Conservation (phyloP, 371 early-diverging fungal species). For the Cokeromyces recurvatus region DNA sequence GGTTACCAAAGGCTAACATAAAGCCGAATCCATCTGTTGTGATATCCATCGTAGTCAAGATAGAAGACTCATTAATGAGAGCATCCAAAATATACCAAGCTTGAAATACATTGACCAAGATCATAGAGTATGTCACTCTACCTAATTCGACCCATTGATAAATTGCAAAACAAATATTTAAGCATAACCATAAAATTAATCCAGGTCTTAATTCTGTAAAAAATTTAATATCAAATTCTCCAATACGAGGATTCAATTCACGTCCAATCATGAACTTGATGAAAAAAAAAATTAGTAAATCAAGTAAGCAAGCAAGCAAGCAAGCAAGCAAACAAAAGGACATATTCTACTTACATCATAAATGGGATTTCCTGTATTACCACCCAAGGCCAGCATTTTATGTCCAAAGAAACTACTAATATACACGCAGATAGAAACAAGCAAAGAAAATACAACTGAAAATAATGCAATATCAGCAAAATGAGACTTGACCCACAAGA, state of each 20-base stretch:
- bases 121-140: slow-evolving; percentile 74
- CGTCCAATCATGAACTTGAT: slow-evolving; percentile 74
- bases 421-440: slow-evolving; percentile 69
- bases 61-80: slow-evolving; percentile 71
- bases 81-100: slow-evolving; percentile 84
- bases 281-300: background rate
- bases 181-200: slow-evolving; percentile 74
- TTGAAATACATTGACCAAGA: slow-evolving; percentile 72
- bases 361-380: slow-evolving; percentile 85
- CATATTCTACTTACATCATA: slow-evolving; percentile 66
- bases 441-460: slow-evolving; percentile 58
- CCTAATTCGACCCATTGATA: slow-evolving; percentile 70
- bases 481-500: slow-evolving; percentile 75
- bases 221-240: slow-evolving; percentile 86
- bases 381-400: slow-evolving; percentile 74
- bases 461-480: slow-evolving; percentile 68
- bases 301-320: no score
- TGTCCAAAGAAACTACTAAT: slow-evolving; percentile 65
- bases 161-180: slow-evolving; percentile 72
- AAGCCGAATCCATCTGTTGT: slow-evolving; percentile 93
- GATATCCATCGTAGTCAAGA: slow-evolving; percentile 94
- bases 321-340: background rate
- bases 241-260: slow-evolving; percentile 85
- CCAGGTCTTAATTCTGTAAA: slow-evolving; percentile 90
- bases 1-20: slow-evolving; percentile 87